phyloP scores from a whole-genome alignment of 163 green algal genomes.

The Scenedesmus sp. region DNA sequence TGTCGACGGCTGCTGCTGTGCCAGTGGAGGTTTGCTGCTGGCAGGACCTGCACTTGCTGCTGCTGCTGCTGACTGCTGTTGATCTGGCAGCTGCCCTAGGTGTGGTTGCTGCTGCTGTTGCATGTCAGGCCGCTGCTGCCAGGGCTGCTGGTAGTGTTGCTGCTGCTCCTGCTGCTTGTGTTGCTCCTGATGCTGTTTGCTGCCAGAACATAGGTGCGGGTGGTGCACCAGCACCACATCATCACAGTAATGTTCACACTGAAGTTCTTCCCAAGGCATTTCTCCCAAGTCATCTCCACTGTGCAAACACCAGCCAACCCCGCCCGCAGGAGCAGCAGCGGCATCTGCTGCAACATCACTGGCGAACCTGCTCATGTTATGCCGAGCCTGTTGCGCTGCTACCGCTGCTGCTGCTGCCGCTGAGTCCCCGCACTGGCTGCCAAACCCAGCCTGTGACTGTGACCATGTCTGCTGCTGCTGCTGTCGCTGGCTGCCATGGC shows the following conservation, averaged over 20 bases:
- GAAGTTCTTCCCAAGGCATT: not conserved
- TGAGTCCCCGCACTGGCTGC: not conserved
- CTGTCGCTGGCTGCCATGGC: conserved; percentile 13
- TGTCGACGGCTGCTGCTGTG: not conserved
- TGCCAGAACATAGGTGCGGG: not conserved
- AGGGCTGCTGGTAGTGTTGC: conserved; percentile 7
- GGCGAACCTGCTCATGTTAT: not conserved
- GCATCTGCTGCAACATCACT: conserved; percentile 1
- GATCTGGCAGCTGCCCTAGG: not conserved
- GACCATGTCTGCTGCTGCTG: not conserved
- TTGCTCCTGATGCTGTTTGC: conserved; percentile 24
- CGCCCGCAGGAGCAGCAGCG: not conserved
- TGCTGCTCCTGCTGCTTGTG: not conserved
- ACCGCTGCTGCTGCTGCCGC: conserved; percentile 19
- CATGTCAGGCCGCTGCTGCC: conserved; percentile 14
- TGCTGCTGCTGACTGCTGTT: conserved; percentile 11
- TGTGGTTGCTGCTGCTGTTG: conserved; percentile 1
- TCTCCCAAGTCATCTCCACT: not conserved
- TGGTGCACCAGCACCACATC: conserved; percentile 30
- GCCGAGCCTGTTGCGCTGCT: not conserved
- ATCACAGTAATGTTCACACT: conserved; percentile 16
- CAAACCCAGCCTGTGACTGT: not conserved
- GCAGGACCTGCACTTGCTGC: not conserved
- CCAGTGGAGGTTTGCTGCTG: not conserved
- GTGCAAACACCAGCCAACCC: not conserved